Percentiles rank a stretch among this genome's conserved stretches.
These are phyloP conservation scores for Fusarium incarnatum DNA, from an alignment of 2,329 filamentous ascomycete species.

Conservation along the genomic window DNA sequence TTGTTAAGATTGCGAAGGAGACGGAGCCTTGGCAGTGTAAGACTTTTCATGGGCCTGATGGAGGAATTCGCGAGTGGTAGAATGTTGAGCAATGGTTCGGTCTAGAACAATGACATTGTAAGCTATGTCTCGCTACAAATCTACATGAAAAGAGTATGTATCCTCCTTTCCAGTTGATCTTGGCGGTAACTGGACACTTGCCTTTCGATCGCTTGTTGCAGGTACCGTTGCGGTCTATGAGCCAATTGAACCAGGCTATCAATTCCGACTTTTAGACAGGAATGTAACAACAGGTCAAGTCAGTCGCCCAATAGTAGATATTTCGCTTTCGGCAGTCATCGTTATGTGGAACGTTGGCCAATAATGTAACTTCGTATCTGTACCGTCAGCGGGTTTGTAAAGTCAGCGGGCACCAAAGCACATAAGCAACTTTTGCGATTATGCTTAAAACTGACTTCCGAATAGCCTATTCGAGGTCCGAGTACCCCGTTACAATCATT, in stretches of 20 bases:
- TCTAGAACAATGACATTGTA: neutral
- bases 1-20: conserved; percentile 68
- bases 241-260: neutral
- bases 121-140: neutral
- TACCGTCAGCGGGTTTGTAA: neutral
- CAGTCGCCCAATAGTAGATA: neutral
- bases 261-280: neutral
- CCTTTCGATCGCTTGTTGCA: neutral
- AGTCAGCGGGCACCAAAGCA: neutral
- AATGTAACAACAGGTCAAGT: neutral
- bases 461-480: neutral
- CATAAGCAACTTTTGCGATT: neutral
- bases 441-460: neutral
- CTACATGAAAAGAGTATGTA: neutral
- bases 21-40: conserved; percentile 68
- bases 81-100: neutral
- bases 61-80: conserved; percentile 25
- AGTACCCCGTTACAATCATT: neutral
- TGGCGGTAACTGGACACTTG: neutral
- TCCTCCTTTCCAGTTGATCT: fast-evolving
- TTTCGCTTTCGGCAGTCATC: neutral
- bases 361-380: neutral
- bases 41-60: conserved; percentile 15
- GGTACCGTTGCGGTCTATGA: neutral
- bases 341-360: neutral